These are phyloP conservation scores for Stephania yunnanensis DNA, from an alignment of 164 flowering plant species.

Conservation along the genomic window DNA sequence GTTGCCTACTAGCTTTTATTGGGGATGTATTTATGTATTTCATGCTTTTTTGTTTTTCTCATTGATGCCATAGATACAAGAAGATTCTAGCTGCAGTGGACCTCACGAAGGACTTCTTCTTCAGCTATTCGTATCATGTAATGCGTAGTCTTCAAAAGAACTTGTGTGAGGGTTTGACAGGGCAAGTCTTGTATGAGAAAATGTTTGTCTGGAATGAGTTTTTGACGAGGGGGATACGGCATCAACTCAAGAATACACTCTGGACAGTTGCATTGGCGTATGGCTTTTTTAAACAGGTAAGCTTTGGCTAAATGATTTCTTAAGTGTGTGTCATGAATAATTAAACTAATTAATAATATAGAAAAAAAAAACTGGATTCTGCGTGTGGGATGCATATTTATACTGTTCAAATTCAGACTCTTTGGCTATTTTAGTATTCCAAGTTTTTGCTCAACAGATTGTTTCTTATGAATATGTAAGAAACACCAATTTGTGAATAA, in stretches of 20 bases:
- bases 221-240: constrained; percentile 76
- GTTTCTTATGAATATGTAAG: no score
- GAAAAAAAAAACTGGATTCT: not conserved
- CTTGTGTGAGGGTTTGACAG: constrained; percentile 39
- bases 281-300: constrained; percentile 93
- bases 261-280: constrained; percentile 92
- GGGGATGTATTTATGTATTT: constrained; percentile 21
- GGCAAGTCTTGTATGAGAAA: constrained; percentile 55
- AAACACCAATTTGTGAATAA: not conserved
- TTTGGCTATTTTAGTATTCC: not conserved
- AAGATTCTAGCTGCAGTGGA: constrained; percentile 93
- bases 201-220: constrained; percentile 98
- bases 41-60: constrained; percentile 24
- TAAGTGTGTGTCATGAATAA: not conserved
- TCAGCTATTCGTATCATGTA: constrained; percentile 93
- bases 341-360: not conserved
- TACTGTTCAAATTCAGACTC: not conserved
- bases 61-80: constrained; percentile 76
- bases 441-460: no score
- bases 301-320: constrained; percentile 1
- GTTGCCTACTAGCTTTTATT: not conserved
- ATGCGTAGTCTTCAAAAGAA: constrained; percentile 95
- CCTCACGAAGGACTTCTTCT: constrained; percentile 96
- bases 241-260: constrained; percentile 64
- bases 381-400: not conserved